Evolutionary conservation across 768 basidiomycete genomes (phyloP).

Genomic region (Strobilomyces confusus): DNA sequence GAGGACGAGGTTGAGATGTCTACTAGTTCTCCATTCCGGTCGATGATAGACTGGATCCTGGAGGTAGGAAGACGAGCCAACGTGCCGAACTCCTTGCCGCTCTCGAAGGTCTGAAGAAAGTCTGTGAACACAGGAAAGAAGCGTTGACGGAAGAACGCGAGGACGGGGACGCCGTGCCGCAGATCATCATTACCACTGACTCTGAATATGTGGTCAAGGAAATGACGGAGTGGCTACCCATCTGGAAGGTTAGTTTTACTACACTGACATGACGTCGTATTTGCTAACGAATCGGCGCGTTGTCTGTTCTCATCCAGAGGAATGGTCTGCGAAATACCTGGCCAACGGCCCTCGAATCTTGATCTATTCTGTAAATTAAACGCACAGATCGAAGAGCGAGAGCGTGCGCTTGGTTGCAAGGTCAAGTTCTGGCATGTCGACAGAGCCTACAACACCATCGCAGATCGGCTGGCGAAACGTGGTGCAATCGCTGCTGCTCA

Average conservation of each 20-base stretch:
- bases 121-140: background rate
- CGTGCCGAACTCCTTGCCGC: conserved; percentile 33
- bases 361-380: conserved; percentile 6
- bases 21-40: conserved; percentile 19
- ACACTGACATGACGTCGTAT: background rate
- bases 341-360: conserved; percentile 3
- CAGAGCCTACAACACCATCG: conserved; percentile 20
- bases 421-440: conserved; percentile 27
- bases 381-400: background rate
- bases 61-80: conserved; percentile 25
- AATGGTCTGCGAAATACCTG: background rate
- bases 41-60: conserved; percentile 18
- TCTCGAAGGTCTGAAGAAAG: conserved; percentile 16
- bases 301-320: background rate
- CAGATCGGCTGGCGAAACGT: conserved; percentile 19
- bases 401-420: background rate
- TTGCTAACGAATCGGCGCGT: background rate
- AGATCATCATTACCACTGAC: background rate
- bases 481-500: background rate
- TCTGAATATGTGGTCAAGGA: conserved; percentile 10
- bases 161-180: no score
- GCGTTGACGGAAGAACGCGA: background rate
- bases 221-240: conserved; percentile 7
- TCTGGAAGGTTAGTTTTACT: background rate
- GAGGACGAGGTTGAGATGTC: background rate